Evolutionary conservation across 768 basidiomycete genomes (phyloP).

Genomic region (Cubamyces sp.): DNA sequence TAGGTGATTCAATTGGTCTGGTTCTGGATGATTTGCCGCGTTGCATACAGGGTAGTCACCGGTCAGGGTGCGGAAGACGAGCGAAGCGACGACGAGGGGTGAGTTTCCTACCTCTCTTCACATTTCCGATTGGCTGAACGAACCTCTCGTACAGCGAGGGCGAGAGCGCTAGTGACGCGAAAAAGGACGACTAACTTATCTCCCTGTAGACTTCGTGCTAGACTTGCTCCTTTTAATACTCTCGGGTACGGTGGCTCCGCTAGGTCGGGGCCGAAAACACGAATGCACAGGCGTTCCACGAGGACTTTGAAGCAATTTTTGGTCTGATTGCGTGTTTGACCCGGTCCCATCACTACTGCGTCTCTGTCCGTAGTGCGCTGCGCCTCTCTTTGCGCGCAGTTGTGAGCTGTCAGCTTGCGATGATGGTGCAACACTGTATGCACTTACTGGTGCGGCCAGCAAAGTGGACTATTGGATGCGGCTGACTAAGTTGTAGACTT

Average conservation of each 20-base stretch:
- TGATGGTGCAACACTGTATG: no score
- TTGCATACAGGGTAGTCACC: conserved; percentile 80
- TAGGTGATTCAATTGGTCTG: conserved; percentile 80
- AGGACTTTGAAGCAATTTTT: neutral
- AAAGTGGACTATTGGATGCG: no score
- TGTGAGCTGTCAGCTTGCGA: no score
- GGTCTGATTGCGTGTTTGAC: no score
- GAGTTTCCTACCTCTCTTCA: conserved; percentile 26
- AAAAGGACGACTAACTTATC: conserved; percentile 29
- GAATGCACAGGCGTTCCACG: conserved; percentile 15
- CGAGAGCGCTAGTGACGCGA: conserved; percentile 36
- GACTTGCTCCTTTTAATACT: conserved; percentile 24
- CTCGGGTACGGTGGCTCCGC: conserved; percentile 6
- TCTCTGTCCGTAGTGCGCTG: no score
- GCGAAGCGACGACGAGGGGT: conserved; percentile 86
- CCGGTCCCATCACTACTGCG: no score
- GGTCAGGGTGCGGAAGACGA: conserved; percentile 81
- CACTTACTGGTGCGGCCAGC: no score
- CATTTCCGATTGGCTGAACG: conserved; percentile 1
- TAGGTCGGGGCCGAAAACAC: conserved; percentile 2
- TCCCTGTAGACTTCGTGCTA: conserved; percentile 19
- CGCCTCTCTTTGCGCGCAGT: no score
- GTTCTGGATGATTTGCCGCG: conserved; percentile 83
- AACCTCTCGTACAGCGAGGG: conserved; percentile 24
- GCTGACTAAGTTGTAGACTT: no score